Evolutionary conservation across 129 eudicot species (phyloP).

Genomic region (Centrapalus pauciflorus): DNA sequence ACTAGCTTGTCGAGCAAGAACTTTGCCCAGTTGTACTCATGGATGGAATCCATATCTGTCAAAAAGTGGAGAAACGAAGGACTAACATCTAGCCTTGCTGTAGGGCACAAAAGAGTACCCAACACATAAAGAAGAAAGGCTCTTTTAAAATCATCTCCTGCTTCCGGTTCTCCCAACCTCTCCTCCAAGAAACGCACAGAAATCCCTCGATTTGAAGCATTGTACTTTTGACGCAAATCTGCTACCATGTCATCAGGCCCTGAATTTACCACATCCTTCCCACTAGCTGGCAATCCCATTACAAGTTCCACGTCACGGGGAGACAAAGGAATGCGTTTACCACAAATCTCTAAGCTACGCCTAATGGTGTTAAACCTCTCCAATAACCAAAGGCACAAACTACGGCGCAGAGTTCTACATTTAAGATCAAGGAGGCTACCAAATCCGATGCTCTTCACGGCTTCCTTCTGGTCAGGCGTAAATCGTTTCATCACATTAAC

Average conservation of each 20-base stretch:
- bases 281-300: conserved; percentile 75
- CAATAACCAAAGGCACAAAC: conserved; percentile 73
- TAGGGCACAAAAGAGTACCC: conserved; percentile 80
- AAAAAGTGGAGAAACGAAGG: conserved; percentile 76
- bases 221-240: conserved; percentile 58
- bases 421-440: conserved; percentile 75
- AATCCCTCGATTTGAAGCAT: conserved; percentile 78
- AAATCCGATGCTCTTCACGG: conserved; percentile 72
- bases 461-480: conserved; percentile 61
- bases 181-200: conserved; percentile 73
- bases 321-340: conserved; percentile 64
- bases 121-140: conserved; percentile 71
- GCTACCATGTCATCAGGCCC: conserved; percentile 70
- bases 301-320: conserved; percentile 79
- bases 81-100: conserved; percentile 88
- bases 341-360: conserved; percentile 70
- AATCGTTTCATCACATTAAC: conserved; percentile 60
- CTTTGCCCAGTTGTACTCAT: conserved; percentile 79
- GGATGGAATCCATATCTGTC: conserved; percentile 68
- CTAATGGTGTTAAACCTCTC: conserved; percentile 73
- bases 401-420: conserved; percentile 71
- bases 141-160: conserved; percentile 82
- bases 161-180: conserved; percentile 52
- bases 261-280: conserved; percentile 71
- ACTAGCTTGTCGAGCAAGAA: conserved; percentile 80